Evolutionary conservation across 345 rosid species (phyloP).

Genomic region (Populus nigra): DNA sequence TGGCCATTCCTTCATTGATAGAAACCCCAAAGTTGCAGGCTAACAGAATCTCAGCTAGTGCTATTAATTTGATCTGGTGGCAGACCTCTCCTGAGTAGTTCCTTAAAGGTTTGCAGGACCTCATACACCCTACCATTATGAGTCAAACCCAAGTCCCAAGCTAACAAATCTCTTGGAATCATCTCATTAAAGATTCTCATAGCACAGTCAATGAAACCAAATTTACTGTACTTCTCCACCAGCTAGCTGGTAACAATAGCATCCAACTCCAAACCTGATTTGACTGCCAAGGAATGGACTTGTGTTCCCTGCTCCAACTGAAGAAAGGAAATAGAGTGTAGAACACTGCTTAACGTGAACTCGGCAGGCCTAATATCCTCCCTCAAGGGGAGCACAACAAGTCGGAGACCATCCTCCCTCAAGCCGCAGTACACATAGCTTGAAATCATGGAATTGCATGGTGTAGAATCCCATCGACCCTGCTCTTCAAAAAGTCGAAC

Average conservation of each 20-base stretch:
- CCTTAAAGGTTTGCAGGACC: slow-evolving; percentile 41
- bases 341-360: slow-evolving; percentile 53
- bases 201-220: slow-evolving; percentile 49
- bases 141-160: slow-evolving; percentile 69
- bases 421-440: slow-evolving; percentile 55
- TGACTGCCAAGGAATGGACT: slow-evolving; percentile 60
- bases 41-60: slow-evolving; percentile 51
- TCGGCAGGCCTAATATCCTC: slow-evolving; percentile 48
- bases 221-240: slow-evolving; percentile 56
- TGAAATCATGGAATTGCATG: slow-evolving; percentile 59
- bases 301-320: slow-evolving; percentile 51
- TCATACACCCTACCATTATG: slow-evolving; percentile 43
- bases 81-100: slow-evolving; percentile 38
- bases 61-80: slow-evolving; percentile 57
- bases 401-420: slow-evolving; percentile 43
- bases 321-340: slow-evolving; percentile 43
- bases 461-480: slow-evolving; percentile 47
- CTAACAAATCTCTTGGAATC: slow-evolving; percentile 49
- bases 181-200: slow-evolving; percentile 42
- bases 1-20: slow-evolving; percentile 41
- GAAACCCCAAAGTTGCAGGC: slow-evolving; percentile 62
- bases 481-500: slow-evolving; percentile 50
- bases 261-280: slow-evolving; percentile 54
- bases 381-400: slow-evolving; percentile 41
- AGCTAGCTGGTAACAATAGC: slow-evolving; percentile 57